Evolutionary conservation across 176 grass and related monocot genomes (phyloP).

Genomic region (Urochloa ruziziensis): DNA sequence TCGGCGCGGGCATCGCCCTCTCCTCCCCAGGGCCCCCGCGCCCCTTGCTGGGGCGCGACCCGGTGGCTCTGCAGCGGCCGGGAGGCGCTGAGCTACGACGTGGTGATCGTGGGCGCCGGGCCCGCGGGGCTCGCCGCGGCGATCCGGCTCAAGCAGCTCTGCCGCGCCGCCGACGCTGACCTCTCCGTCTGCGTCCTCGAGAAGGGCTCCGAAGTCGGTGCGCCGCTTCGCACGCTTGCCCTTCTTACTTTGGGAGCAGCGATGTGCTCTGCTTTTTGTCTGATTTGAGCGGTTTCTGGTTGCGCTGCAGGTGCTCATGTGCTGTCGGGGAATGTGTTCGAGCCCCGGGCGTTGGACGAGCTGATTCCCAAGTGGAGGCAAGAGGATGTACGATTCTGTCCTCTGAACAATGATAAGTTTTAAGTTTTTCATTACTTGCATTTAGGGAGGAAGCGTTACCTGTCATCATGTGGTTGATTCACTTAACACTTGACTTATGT

Average conservation of each 20-base stretch:
- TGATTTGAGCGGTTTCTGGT: neutral
- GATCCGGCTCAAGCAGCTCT: conserved; percentile 89
- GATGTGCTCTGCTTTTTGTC: neutral
- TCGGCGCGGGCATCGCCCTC: neutral
- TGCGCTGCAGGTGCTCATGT: conserved; percentile 68
- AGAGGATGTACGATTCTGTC: conserved; percentile 64
- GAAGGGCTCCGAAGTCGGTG: conserved; percentile 92
- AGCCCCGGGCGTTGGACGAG: conserved; percentile 82
- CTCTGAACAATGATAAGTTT: neutral
- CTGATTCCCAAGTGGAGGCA: conserved; percentile 80
- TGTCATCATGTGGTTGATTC: conserved; percentile 8
- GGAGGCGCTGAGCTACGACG: conserved; percentile 80
- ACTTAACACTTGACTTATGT: neutral
- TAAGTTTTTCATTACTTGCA: neutral
- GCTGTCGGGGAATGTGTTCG: conserved; percentile 94
- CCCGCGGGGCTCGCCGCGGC: conserved; percentile 83
- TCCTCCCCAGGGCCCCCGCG: neutral
- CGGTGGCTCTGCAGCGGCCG: conserved; percentile 48
- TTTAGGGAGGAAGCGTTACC: neutral
- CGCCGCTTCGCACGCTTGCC: neutral
- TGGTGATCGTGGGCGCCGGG: conserved; percentile 79
- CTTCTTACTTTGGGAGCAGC: neutral
- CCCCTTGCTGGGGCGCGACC: conserved; percentile 10
- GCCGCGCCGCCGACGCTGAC: conserved; percentile 66
- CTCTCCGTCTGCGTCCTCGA: conserved; percentile 88